Evolutionary conservation across 495 filamentous ascomycete species (phyloP), one percentile per base, ranked within the genome.

Genomic region (Penicillium cosmopolitanum): DNA sequence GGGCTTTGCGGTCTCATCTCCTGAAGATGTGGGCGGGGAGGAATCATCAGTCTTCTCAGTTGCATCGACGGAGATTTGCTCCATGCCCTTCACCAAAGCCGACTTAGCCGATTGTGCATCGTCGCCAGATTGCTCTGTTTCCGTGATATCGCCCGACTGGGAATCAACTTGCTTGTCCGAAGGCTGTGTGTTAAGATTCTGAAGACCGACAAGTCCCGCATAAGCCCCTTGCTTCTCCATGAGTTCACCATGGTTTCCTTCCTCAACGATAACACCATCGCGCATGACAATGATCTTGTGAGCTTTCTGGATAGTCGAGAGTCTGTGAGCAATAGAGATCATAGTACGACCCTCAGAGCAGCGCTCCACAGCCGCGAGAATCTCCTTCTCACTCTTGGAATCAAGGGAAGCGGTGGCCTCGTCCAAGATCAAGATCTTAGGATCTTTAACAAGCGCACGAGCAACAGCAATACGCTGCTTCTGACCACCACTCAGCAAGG

Each of bases 401-500:
- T 85, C 83, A 4, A 85, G 46, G 31, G 76, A 78, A 8, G 70
- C 85, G 1, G 91, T 95, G 16, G 92, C 91, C 71, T 96, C 92
- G 65, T 96, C 91, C 9, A 96, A 74, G 31, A 96, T 87, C 5
- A 96, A 74, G 56, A 96, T 87, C 19, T 84, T 84, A 0, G 92
- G 91, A 47, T 90, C 81, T 64, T 90, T 90, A 53, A 96, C 82
- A 31, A 92, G 84, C 16, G 85, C 86, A 19, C 89, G 79, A 2
- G 89, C 89, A 53, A 93, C 85, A 11, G 89, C 78, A 9, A 90
- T 67, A 19, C 87, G 75, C 61, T 90, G 87, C 50, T 84, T 84
- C 60, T 90, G 85, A 2, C 85, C 85, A 33, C 84, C 84, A 21
- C 83, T 87, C 34, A 90, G 79, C 21, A 82, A 76, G 0, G 76